Evolutionary conservation across 768 basidiomycete species (phyloP).

Genomic region (Kwoniella dendrophila): DNA sequence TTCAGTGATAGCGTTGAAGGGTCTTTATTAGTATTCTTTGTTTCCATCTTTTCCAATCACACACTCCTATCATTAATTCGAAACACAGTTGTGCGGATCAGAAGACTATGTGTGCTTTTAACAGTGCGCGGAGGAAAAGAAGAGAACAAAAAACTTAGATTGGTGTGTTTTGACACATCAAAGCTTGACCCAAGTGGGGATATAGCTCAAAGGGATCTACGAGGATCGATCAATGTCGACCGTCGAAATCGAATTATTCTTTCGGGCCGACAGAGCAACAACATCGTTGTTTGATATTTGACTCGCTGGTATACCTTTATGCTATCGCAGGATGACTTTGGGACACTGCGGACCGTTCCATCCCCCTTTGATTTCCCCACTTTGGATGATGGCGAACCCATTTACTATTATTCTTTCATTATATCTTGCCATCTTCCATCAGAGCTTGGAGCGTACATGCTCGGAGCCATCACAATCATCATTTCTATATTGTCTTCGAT

Average conservation of each 20-base stretch:
- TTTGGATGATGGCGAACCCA: not conserved
- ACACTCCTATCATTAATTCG: not conserved
- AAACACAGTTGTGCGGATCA: slow-evolving; percentile 14
- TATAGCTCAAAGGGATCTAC: slow-evolving; percentile 10
- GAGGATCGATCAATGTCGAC: slow-evolving; percentile 10
- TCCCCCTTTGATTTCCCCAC: slow-evolving; percentile 6
- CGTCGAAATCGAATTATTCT: not conserved
- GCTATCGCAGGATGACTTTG: no score
- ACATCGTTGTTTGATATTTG: not conserved
- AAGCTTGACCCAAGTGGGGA: no score
- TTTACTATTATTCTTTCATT: no score
- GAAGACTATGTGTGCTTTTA: slow-evolving; percentile 2
- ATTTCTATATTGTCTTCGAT: not conserved
- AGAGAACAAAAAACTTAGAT: no score
- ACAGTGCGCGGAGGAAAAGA: slow-evolving; percentile 6
- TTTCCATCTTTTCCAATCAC: not conserved
- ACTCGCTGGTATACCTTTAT: not conserved
- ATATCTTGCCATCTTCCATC: no score
- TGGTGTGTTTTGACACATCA: no score
- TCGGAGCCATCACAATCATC: no score
- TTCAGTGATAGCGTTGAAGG: not conserved
- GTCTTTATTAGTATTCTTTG: not conserved
- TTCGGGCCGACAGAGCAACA: no score
- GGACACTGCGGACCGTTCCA: slow-evolving; percentile 2
- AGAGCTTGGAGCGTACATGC: no score